These are phyloP conservation scores for Sarocladium strictum DNA, from an alignment of 2,329 filamentous ascomycete genomes.

Conservation along the genomic window DNA sequence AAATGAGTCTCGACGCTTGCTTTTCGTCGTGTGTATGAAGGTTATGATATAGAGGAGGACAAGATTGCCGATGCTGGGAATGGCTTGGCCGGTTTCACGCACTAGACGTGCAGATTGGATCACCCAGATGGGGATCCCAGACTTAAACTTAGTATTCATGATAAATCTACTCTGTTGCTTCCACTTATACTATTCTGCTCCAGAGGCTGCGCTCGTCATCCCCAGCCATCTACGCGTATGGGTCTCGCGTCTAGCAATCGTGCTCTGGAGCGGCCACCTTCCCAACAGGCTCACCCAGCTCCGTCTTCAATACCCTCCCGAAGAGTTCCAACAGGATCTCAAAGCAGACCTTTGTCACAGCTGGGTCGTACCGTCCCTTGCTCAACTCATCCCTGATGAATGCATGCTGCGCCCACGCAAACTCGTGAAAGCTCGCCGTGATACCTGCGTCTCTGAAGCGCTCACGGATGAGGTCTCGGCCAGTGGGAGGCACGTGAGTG, in stretches of 20 bases:
- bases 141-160: conserved; percentile 3
- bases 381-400: conserved; percentile 90
- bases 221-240: background rate
- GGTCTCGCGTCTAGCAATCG: conserved; percentile 63
- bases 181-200: too few relatives aligned
- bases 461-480: conserved; percentile 75
- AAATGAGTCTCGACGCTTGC: too few relatives aligned
- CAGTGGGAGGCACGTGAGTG: conserved; percentile 78
- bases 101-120: background rate
- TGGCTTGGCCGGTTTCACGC: background rate
- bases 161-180: background rate
- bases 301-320: conserved; percentile 67
- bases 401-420: conserved; percentile 90
- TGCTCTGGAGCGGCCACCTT: conserved; percentile 59
- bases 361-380: conserved; percentile 90
- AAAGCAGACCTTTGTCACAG: conserved; percentile 80
- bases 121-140: background rate
- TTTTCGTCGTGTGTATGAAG: background rate
- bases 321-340: conserved; percentile 87
- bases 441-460: conserved; percentile 73
- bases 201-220: too few relatives aligned
- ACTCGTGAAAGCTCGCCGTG: conserved; percentile 78
- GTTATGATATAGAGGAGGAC: background rate
- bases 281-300: conserved; percentile 50
- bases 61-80: background rate